Conservation (phyloP, 2,329 filamentous ascomycete species). For the Diaporthe sp. region DNA sequence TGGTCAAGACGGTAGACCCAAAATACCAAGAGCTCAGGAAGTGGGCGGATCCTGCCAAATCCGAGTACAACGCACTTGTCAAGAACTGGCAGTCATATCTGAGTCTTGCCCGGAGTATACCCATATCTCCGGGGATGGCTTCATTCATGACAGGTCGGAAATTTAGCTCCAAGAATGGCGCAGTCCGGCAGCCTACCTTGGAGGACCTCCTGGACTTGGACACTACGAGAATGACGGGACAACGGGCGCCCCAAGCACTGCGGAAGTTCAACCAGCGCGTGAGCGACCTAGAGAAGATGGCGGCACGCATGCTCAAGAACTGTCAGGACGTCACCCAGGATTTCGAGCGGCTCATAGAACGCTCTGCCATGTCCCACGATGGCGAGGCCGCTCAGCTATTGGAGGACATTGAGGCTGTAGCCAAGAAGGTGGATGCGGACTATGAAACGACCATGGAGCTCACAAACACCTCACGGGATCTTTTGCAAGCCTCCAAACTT, state of each 20-base stretch:
- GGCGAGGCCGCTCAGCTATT: conserved; percentile 78
- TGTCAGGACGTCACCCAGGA: conserved; percentile 74
- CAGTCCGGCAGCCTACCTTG: conserved; percentile 69
- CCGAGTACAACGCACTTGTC: conserved; percentile 76
- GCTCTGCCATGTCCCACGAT: conserved; percentile 68
- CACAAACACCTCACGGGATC: conserved; percentile 71
- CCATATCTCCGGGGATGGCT: conserved; percentile 76
- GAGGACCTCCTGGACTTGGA: conserved; percentile 83
- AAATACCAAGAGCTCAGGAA: conserved; percentile 79
- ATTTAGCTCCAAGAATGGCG: conserved; percentile 55
- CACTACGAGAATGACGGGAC: conserved; percentile 79
- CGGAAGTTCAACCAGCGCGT: conserved; percentile 73
- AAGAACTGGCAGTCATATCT: conserved; percentile 79
- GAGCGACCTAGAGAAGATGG: conserved; percentile 71
- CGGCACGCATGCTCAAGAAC: conserved; percentile 71
- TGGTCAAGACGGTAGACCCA: conserved; percentile 78
- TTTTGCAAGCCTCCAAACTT: conserved; percentile 74
- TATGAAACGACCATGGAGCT: conserved; percentile 83
- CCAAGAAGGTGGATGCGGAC: conserved; percentile 89
- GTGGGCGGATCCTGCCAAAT: conserved; percentile 77
- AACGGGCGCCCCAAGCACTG: conserved; percentile 70
- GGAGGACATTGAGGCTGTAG: conserved; percentile 87
- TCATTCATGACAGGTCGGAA: conserved; percentile 72
- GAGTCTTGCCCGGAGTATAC: conserved; percentile 73
- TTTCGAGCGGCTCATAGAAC: conserved; percentile 71